Base-by-base conservation (phyloP, 768 basidiomycete species). In the Suillus placidus region DNA sequence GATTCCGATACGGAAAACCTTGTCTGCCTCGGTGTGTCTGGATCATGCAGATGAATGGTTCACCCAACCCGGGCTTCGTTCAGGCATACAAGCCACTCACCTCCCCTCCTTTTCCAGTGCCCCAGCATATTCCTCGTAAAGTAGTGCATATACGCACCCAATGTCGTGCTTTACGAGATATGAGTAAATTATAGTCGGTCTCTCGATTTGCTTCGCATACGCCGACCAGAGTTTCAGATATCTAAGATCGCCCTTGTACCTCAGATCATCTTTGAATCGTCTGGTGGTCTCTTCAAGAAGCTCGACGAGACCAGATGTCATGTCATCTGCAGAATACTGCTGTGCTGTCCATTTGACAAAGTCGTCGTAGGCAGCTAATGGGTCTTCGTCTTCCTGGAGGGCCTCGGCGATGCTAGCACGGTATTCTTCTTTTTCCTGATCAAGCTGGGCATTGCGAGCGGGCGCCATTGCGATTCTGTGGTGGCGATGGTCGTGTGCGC, bases 211-310 rank as follows among this genome's bases (percentile, higher is more conserved):
- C 62, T 87, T 87, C 12, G 95, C 91, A 75, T 97, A 95, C 58
- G 91, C 82, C 26, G 89, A 85, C 97, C 97, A 99, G 23, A 98
- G 77, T 74, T 94, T 93, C 58, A 98, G 83, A 78, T 98, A 97
- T 49, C 97, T 86, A 60, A 94, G 79, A 80, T 99, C 96, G 61
- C 87, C 88, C 75, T 87, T 90, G 77, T 97, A 99, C 16, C 88
- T 78, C n/a, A 85, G 81, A 74, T 99, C 97, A 34, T 87, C 83
- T 68, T 90, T 87, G 77, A 98, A 97, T 63, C 87, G 86, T 37
- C 87, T 79, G 2, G 95, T 95, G 1, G 91, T 88, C 71, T 94
- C 89, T 70, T 96, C 93, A 20, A 99, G 82, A 7, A 98, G 78
- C 54, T 93, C 91, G 2, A 90, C 73, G 40, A 97, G 84, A 20